Evolutionary conservation across 495 filamentous ascomycete species (phyloP).

Genomic region (Penicillium cinerascens): DNA sequence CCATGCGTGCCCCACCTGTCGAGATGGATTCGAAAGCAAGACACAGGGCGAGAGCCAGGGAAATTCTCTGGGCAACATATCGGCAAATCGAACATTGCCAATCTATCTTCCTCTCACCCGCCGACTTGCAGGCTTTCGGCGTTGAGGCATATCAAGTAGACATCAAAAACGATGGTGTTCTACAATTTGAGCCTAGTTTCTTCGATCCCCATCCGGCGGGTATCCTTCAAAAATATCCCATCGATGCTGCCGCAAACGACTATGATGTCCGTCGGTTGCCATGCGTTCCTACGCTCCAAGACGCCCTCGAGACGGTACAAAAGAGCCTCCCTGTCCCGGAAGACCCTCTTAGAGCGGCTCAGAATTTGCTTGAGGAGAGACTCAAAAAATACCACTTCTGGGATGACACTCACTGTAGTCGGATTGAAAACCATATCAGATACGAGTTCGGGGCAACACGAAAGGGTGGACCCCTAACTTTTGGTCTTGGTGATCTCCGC

Average conservation of each 20-base stretch:
- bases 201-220: too few species aligned
- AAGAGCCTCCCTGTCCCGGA: neutral
- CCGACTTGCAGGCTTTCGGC: too few species aligned
- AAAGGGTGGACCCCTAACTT: neutral
- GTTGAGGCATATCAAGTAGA: too few species aligned
- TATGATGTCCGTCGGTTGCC: neutral
- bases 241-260: neutral
- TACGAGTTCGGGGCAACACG: neutral
- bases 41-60: too few species aligned
- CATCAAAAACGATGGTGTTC: too few species aligned
- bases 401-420: neutral
- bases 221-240: neutral
- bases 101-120: too few species aligned
- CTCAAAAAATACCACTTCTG: neutral
- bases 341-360: neutral
- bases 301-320: neutral
- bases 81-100: too few species aligned
- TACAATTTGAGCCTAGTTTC: too few species aligned
- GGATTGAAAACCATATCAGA: neutral
- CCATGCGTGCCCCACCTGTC: too few species aligned
- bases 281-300: neutral
- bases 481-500: neutral
- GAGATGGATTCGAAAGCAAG: too few species aligned
- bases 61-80: too few species aligned
- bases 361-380: slow-evolving; percentile 1